Evolutionary conservation across 106 monocot species (phyloP).

Genomic region (Xerophyta viscosa): DNA sequence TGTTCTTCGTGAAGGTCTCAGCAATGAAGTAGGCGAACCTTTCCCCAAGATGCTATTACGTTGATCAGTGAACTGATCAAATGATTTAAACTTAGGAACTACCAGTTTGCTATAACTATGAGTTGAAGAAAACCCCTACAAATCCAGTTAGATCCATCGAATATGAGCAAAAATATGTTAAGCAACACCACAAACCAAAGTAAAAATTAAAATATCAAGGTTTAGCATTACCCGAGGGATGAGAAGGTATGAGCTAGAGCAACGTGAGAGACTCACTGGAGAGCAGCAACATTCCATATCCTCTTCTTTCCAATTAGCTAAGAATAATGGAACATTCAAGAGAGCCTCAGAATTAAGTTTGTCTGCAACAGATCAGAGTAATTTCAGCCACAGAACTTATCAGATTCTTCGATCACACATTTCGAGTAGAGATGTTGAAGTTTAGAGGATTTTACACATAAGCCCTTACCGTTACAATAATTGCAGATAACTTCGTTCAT

Average conservation of each 20-base stretch:
- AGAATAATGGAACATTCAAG: too few species aligned
- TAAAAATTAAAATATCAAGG: neutral
- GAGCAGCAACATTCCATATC: neutral
- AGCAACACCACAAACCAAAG: neutral
- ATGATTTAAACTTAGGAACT: conserved; percentile 21
- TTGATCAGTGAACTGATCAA: conserved; percentile 20
- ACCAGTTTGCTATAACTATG: conserved; percentile 14
- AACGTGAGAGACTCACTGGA: neutral
- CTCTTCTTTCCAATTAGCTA: neutral
- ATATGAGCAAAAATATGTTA: neutral
- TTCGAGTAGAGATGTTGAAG: too few species aligned
- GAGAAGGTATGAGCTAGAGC: neutral
- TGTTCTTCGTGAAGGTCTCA: conserved; percentile 19
- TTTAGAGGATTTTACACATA: too few species aligned
- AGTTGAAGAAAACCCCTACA: conserved; percentile 36
- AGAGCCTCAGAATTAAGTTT: too few species aligned
- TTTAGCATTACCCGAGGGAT: neutral
- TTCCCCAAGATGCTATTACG: neutral
- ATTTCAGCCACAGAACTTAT: too few species aligned
- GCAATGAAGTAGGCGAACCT: conserved; percentile 11
- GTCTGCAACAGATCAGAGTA: too few species aligned
- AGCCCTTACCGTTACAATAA: too few species aligned
- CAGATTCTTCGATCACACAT: too few species aligned
- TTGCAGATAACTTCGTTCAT: too few species aligned
- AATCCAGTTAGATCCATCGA: conserved; percentile 1